Evolutionary conservation across 2,329 filamentous ascomycete species (phyloP), one percentile per base, ranked within the genome.

Genomic region (Albifimbria verrucaria): DNA sequence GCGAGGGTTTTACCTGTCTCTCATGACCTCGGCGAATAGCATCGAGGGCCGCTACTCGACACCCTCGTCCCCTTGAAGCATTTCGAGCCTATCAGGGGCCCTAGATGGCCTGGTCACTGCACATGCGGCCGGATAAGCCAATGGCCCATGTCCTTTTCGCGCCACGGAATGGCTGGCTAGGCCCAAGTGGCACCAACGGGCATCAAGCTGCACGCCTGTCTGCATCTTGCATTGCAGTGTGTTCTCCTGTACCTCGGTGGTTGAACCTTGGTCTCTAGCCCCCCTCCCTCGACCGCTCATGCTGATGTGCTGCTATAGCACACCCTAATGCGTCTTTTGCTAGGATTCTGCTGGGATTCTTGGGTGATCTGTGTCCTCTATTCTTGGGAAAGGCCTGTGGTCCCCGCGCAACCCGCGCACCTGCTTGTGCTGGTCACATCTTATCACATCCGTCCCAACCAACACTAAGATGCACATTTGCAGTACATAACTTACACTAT

Each of bases 401-500:
- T 39, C 32, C 32, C 32, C 32, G 32, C 32, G 32, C 32, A 39
- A 39, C 32, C 32, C 32, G 32, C 32, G 18, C 18, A 39, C 12
- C 32, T 39, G 32, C 32, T 39, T 54, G 49, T 52, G 46, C 47
- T 47, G 44, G 18, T 59, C 51, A 57, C 54, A 56, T 59, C 54
- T 51, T 53, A 57, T 56, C 54, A 48, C 39, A 53, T 21, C 46
- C 26, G 46, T 36, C 46, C 18, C 46, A 32, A 28, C 12, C 24
- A 47, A 47, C 23, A 17, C 23, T 26, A 17, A 25, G 23, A 23
- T 25, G 44, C 21, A 21, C 11, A 17, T 47, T 24, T 32, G 26
- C n/a, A 26, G 69, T 78, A 79, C 76, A 78, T 79, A 79, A 78
- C 72, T 66, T 64, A 61, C 68, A 65, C 66, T 73, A 76, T 68